Percentiles rank a stretch among this genome's conserved stretches.
Conservation (phyloP, 1,284 basidiomycete genomes). For the Leucoagaricus sp. region DNA sequence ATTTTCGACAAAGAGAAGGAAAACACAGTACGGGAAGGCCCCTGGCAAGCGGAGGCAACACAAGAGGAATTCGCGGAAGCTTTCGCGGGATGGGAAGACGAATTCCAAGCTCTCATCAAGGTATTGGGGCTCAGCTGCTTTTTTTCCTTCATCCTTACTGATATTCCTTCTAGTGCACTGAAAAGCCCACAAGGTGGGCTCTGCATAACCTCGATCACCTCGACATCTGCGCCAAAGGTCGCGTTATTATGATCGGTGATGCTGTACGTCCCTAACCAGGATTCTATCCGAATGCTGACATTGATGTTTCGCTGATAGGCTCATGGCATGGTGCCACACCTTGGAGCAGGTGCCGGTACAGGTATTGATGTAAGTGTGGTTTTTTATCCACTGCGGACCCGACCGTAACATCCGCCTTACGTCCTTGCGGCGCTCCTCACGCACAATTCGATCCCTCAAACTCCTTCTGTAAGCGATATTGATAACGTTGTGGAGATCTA, state of each 20-base stretch:
- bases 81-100: constrained; percentile 36
- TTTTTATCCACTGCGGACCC: too few relatives aligned
- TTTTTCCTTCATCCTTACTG: not conserved
- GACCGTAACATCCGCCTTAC: too few relatives aligned
- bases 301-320: constrained; percentile 24
- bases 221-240: constrained; percentile 36
- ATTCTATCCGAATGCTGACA: constrained; percentile 1
- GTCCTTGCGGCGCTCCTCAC: constrained; percentile 22
- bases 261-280: constrained; percentile 33
- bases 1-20: constrained; percentile 32
- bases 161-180: constrained; percentile 31
- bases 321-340: constrained; percentile 42
- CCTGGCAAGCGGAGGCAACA: constrained; percentile 32
- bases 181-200: constrained; percentile 45
- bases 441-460: not conserved
- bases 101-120: constrained; percentile 35
- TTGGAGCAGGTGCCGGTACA: constrained; percentile 42
- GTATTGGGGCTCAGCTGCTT: constrained; percentile 20
- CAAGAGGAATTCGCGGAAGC: constrained; percentile 26
- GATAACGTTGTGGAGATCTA: constrained; percentile 18
- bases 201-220: constrained; percentile 42
- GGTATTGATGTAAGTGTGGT: constrained; percentile 36
- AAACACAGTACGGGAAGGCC: constrained; percentile 32
- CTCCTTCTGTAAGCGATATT: constrained; percentile 6
- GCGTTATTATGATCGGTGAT: constrained; percentile 47